Base-by-base conservation (phyloP, 2,329 filamentous ascomycete genomes). In the Aspergillus japonicus region DNA sequence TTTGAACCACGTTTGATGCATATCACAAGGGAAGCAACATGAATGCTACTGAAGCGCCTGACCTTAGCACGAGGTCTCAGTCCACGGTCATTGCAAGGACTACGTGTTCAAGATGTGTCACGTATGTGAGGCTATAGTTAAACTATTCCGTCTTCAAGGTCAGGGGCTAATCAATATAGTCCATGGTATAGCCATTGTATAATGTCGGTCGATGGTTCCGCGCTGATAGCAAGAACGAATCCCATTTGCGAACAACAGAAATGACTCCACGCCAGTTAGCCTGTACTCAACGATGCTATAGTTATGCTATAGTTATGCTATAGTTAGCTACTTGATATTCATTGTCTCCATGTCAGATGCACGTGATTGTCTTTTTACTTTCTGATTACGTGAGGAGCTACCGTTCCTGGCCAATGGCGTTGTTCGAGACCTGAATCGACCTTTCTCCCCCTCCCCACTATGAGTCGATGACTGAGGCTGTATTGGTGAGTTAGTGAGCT, bases 391-490 rank as follows among this genome's bases (percentile, higher is more conserved):
- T 44, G 44, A 53, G 42, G 24, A 39, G 35, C 33, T 11, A 33
- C 21, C 7, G 16, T 21, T 14, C 10, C 21, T 26, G 51, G 24
- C 60, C 58, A 62, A 35, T 62, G 39, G 57, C 2, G 44, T 12
- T 16, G 42, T n/a, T 23, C 11, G 4, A 6, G 23, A 14, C 5
- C 42, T 19, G 33, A 16, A 35, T 35, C 33, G 33, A 35, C 26
- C 26, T 23, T 16, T 39, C 39, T 19, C 8, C 33, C 33, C 7
- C 19, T 31, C 62, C 47, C 60, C 60, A 61, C 59, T 61, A 63
- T 63, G 64, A 66, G 63, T 66, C 63, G 62, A 62, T 50, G 59
- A 58, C 63, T 57, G 59, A 59, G 53, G 62, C 21, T 56, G 26
- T 54, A 35, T 35, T 35, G 16, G 12, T 16, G 12, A 16, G 12